Evolutionary conservation across 345 rosid genomes (phyloP).

Genomic region (Citrus hindsii): DNA sequence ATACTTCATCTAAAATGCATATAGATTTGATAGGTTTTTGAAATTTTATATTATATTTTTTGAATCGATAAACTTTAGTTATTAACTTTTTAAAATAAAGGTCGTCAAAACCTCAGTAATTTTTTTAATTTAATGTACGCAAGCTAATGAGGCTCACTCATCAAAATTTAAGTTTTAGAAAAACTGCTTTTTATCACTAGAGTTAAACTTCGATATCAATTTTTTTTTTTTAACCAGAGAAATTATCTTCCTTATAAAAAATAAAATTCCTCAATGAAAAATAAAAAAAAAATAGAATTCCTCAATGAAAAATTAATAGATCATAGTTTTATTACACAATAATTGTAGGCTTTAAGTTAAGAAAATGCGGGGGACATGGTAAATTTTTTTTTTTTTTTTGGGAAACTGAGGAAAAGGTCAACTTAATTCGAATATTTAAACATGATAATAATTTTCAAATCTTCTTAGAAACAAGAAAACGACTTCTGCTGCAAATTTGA

Average conservation of each 20-base stretch:
- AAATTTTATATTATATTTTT: too few species aligned
- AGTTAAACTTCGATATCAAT: too few species aligned
- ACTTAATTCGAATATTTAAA: neutral
- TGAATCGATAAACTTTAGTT: neutral
- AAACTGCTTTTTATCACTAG: too few species aligned
- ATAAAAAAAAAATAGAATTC: neutral
- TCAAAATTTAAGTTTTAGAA: too few species aligned
- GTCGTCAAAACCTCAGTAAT: rapidly evolving
- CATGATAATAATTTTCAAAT: neutral
- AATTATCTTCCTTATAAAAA: neutral
- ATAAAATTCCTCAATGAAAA: neutral
- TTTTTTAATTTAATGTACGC: too few species aligned
- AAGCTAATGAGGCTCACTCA: too few species aligned
- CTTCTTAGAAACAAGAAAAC: neutral
- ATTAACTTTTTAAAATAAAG: too few species aligned
- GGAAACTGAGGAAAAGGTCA: neutral
- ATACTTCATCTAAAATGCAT: neutral
- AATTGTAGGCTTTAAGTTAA: neutral
- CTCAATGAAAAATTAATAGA: neutral
- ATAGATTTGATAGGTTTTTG: neutral
- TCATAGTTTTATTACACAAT: neutral
- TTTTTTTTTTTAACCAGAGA: too few species aligned
- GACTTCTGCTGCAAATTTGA: neutral
- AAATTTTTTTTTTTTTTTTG: too few species aligned
- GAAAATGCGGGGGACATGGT: neutral